phyloP scores from a whole-genome alignment of 73 alveolate genomes.

The Paramecium sexaurelia region DNA sequence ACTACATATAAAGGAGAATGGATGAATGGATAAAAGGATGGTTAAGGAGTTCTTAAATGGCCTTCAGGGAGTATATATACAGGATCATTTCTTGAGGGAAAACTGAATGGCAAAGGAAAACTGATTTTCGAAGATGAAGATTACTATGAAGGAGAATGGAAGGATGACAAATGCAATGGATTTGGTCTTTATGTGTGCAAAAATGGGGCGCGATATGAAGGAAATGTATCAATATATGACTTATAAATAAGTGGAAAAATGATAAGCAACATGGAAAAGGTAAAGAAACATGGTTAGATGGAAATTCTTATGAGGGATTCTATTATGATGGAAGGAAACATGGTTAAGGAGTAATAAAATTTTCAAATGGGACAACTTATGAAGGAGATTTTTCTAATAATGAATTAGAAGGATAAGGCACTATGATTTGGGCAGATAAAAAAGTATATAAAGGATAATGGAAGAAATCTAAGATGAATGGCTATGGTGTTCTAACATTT shows the following conservation, averaged over 20 bases:
- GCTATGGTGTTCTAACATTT: conserved; percentile 74
- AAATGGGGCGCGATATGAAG: conserved; percentile 45
- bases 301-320: conserved; percentile 72
- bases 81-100: conserved; percentile 52
- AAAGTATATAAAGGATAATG: conserved; percentile 69
- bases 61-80: conserved; percentile 61
- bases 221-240: conserved; percentile 9
- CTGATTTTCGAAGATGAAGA: conserved; percentile 51
- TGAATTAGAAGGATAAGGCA: conserved; percentile 56
- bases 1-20: conserved; percentile 37
- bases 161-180: conserved; percentile 42
- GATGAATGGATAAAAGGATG: conserved; percentile 54
- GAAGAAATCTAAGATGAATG: conserved; percentile 65
- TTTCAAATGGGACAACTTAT: conserved; percentile 72
- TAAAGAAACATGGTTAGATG: conserved; percentile 63
- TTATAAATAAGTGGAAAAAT: conserved; percentile 48
- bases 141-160: conserved; percentile 51
- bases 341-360: conserved; percentile 75
- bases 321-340: conserved; percentile 77
- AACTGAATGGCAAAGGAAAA: conserved; percentile 63
- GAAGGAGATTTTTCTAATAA: conserved; percentile 57
- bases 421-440: conserved; percentile 47
- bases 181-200: neutral
- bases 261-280: conserved; percentile 66
- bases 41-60: conserved; percentile 68